phyloP scores from a whole-genome alignment of 2,329 filamentous ascomycete genomes.

The Rasamsonia emersonii region DNA sequence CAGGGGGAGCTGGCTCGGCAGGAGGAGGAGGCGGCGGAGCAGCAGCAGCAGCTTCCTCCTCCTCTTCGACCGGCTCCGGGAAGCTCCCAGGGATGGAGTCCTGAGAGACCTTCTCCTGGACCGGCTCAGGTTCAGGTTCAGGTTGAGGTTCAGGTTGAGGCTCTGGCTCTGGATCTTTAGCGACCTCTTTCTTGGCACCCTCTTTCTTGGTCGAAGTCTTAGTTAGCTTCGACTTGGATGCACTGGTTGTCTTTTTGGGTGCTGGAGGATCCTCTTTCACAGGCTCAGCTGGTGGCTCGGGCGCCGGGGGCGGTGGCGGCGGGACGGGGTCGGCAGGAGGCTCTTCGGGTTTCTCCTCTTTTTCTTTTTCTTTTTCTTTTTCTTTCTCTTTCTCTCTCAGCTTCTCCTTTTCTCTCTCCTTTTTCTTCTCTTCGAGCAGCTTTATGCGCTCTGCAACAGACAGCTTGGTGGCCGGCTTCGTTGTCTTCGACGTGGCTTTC shows the following conservation, averaged over 20 bases:
- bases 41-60: conserved; percentile 35
- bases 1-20: conserved; percentile 28
- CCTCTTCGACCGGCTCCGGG: conserved; percentile 41
- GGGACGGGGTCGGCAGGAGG: conserved; percentile 18
- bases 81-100: conserved; percentile 48
- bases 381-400: conserved; percentile 26
- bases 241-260: conserved; percentile 11
- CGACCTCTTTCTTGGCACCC: conserved; percentile 38
- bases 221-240: conserved; percentile 14
- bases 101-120: conserved; percentile 15
- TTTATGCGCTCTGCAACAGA: conserved; percentile 48
- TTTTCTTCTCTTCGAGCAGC: conserved; percentile 34
- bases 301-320: conserved; percentile 19
- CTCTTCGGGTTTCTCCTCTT: conserved; percentile 29
- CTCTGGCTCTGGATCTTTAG: conserved; percentile 13
- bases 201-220: conserved; percentile 21
- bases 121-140: conserved; percentile 13
- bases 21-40: conserved; percentile 31
- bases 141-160: conserved; percentile 20
- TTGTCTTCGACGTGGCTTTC: conserved; percentile 33
- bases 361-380: conserved; percentile 27
- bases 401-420: conserved; percentile 30
- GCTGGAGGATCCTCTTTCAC: conserved; percentile 12
- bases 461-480: conserved; percentile 33
- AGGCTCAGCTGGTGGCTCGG: conserved; percentile 31